These are phyloP conservation scores for Nannochloris sp. DNA, from an alignment of 139 green algal species.

Conservation along the genomic window DNA sequence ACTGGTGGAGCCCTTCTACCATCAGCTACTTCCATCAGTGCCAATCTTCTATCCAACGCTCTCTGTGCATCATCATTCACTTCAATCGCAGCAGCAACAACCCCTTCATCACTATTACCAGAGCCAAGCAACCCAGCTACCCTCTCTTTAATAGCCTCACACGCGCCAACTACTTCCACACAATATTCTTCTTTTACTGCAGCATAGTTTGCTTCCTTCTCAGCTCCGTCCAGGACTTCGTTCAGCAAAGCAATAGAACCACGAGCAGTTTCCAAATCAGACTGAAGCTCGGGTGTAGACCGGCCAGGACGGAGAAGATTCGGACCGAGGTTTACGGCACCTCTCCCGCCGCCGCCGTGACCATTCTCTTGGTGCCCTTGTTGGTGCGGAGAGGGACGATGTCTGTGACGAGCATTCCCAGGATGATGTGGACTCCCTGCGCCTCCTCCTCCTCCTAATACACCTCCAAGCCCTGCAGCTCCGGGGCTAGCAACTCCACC, in stretches of 20 bases:
- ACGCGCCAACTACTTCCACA: background rate
- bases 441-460: too few species aligned
- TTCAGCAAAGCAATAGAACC: background rate
- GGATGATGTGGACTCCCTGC: background rate
- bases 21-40: slow-evolving; percentile 5
- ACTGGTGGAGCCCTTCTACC: background rate
- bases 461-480: too few species aligned
- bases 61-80: slow-evolving; percentile 12
- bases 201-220: background rate
- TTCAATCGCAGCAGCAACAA: slow-evolving; percentile 6
- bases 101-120: slow-evolving; percentile 1
- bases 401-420: background rate
- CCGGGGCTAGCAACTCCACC: too few species aligned
- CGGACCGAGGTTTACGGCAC: background rate
- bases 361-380: background rate
- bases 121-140: background rate
- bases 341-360: background rate
- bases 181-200: background rate
- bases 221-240: slow-evolving; percentile 2
- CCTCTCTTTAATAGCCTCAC: background rate
- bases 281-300: background rate
- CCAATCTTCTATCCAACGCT: background rate
- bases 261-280: background rate
- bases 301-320: background rate
- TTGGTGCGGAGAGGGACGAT: background rate